Percentiles rank a stretch among this genome's conserved stretches.
These are phyloP conservation scores for Encephalitozoon cuniculi DNA, from an alignment of 371 early-diverging fungal species.

Conservation along the genomic window DNA sequence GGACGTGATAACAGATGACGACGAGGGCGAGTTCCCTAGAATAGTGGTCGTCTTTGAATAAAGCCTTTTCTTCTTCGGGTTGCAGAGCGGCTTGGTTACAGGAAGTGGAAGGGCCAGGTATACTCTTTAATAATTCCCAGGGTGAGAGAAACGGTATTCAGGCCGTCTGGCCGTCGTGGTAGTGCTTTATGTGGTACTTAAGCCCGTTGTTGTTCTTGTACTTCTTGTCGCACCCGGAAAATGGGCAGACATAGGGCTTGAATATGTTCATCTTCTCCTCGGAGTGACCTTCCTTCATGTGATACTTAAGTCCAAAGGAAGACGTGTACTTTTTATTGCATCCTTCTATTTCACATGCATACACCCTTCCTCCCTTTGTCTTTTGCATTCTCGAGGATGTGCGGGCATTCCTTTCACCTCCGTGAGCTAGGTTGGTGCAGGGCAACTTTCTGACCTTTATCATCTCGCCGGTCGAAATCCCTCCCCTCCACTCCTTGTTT, in stretches of 20 bases:
- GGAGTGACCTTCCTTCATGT: conserved; percentile 60
- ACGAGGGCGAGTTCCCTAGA: conserved; percentile 14
- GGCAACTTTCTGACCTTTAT: neutral
- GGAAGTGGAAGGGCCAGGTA: too few species aligned
- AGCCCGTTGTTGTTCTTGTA: conserved; percentile 93
- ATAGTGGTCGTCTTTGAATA: conserved; percentile 25
- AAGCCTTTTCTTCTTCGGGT: neutral
- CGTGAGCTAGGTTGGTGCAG: conserved; percentile 8
- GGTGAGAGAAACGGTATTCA: neutral
- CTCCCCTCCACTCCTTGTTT: neutral
- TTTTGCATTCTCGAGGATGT: neutral
- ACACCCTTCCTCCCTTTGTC: conserved; percentile 42
- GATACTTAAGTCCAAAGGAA: conserved; percentile 62
- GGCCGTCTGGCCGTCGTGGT: neutral
- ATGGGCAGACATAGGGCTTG: conserved; percentile 75
- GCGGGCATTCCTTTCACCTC: neutral
- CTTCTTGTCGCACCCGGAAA: conserved; percentile 73
- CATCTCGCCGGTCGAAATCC: neutral
- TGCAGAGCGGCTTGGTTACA: too few species aligned
- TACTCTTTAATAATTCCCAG: too few species aligned
- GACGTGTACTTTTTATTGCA: conserved; percentile 62
- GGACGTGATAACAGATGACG: conserved; percentile 33
- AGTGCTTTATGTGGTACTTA: conserved; percentile 75
- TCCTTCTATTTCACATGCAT: conserved; percentile 56
- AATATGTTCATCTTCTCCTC: conserved; percentile 59